phyloP scores from a whole-genome alignment of 345 rosid genomes.

The Hibiscus trionum region DNA sequence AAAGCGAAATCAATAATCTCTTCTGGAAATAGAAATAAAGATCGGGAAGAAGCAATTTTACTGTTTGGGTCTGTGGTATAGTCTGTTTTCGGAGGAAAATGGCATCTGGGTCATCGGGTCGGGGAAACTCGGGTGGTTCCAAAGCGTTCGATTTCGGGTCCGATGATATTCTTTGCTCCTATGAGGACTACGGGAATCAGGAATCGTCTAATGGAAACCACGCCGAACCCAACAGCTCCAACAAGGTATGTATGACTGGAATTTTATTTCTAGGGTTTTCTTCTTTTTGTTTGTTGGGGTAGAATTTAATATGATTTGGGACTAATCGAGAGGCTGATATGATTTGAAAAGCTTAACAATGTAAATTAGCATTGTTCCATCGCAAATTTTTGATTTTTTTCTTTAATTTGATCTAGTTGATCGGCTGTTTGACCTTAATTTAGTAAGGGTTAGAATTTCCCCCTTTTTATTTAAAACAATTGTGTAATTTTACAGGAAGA shows the following conservation, averaged over 20 bases:
- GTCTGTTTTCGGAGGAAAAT: constrained; percentile 20
- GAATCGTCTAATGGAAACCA: constrained; percentile 62
- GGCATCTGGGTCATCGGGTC: constrained; percentile 88
- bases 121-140: constrained; percentile 51
- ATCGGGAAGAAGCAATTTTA: neutral
- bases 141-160: constrained; percentile 91
- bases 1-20: neutral
- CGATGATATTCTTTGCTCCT: constrained; percentile 97
- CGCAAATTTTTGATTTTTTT: neutral
- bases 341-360: too few relatives aligned
- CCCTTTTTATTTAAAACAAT: neutral
- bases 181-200: constrained; percentile 71
- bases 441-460: neutral
- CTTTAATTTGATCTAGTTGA: neutral
- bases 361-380: too few relatives aligned
- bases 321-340: neutral
- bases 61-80: neutral
- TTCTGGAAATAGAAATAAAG: neutral
- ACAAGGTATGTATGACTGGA: constrained; percentile 28
- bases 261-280: neutral
- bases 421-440: constrained; percentile 3
- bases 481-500: neutral
- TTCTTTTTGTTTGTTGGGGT: neutral
- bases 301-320: constrained; percentile 4
- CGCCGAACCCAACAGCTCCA: constrained; percentile 52